phyloP scores from a whole-genome alignment of 2,329 filamentous ascomycete species.

The Fusarium sp. region DNA sequence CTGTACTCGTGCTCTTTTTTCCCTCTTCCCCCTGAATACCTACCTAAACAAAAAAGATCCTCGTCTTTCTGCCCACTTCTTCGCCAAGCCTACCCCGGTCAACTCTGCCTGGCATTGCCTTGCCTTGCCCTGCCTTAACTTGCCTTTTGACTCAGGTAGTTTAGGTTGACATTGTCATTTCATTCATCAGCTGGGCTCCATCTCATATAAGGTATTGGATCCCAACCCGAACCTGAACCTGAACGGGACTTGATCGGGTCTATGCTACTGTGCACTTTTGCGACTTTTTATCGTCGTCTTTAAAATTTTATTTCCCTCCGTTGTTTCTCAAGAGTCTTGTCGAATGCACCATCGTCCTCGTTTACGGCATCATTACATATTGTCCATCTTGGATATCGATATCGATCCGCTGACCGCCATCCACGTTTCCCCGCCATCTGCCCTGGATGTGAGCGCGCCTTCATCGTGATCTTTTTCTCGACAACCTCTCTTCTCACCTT shows the following conservation, averaged over 20 bases:
- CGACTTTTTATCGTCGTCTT: conserved; percentile 7
- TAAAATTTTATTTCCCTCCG: neutral
- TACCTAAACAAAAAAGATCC: neutral
- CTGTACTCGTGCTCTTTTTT: conserved; percentile 1
- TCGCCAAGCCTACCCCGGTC: conserved; percentile 24
- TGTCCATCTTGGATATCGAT: conserved; percentile 17
- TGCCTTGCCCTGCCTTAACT: neutral
- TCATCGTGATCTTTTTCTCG: neutral
- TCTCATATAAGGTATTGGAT: conserved; percentile 22
- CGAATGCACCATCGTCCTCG: conserved; percentile 30
- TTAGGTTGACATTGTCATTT: conserved; percentile 18
- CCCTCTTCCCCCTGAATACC: neutral
- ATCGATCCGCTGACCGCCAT: conserved; percentile 32
- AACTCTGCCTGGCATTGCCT: conserved; percentile 17
- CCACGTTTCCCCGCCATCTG: conserved; percentile 29
- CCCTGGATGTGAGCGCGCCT: conserved; percentile 32
- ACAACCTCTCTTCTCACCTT: neutral
- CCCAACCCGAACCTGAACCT: conserved; percentile 11
- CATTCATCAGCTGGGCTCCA: conserved; percentile 33
- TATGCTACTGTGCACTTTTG: conserved; percentile 1
- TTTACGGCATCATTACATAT: conserved; percentile 8
- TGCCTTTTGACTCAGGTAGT: neutral
- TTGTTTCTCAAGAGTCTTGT: neutral
- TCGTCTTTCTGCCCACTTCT: conserved; percentile 28
- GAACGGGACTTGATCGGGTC: conserved; percentile 13